These are phyloP conservation scores for Tylopilus subfusipes DNA, from an alignment of 768 basidiomycete species.

Conservation along the genomic window DNA sequence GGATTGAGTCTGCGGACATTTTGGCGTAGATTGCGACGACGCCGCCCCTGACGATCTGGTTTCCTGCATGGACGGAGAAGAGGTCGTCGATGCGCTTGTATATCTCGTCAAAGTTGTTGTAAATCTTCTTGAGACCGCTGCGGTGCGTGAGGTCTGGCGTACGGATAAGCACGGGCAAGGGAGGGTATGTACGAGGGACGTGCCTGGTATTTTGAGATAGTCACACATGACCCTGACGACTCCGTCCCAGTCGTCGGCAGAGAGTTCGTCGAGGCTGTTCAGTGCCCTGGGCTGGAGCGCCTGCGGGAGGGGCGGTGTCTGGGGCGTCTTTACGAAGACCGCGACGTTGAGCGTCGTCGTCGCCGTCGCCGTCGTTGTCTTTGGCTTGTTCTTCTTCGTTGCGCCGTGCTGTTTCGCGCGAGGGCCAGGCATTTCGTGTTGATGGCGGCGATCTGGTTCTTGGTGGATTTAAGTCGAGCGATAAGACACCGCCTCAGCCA, in stretches of 20 bases:
- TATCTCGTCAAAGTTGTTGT: constrained; percentile 52
- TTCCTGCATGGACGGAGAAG: constrained; percentile 40
- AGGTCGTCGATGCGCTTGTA: constrained; percentile 48
- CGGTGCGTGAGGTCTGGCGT: constrained; percentile 49
- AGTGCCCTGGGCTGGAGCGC: constrained; percentile 16
- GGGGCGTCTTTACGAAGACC: not conserved
- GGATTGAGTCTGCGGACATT: constrained; percentile 57
- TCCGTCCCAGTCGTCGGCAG: constrained; percentile 45
- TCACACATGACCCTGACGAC: constrained; percentile 47
- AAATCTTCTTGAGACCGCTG: constrained; percentile 60
- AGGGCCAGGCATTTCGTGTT: constrained; percentile 25
- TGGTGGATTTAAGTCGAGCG: not conserved
- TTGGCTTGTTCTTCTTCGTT: constrained; percentile 23
- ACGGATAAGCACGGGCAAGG: not conserved
- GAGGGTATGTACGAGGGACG: not conserved
- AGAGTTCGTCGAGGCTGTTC: constrained; percentile 20
- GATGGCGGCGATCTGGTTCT: not conserved
- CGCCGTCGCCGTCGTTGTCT: too few relatives aligned
- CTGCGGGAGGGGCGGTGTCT: not conserved
- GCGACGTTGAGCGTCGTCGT: not conserved
- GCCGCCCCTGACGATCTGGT: constrained; percentile 50
- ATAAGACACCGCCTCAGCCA: not conserved
- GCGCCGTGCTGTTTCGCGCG: constrained; percentile 18
- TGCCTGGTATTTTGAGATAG: constrained; percentile 54
- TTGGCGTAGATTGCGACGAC: constrained; percentile 61